Conservation (phyloP, 148 eudicot species). For the Vaccinium macrocarpon region DNA sequence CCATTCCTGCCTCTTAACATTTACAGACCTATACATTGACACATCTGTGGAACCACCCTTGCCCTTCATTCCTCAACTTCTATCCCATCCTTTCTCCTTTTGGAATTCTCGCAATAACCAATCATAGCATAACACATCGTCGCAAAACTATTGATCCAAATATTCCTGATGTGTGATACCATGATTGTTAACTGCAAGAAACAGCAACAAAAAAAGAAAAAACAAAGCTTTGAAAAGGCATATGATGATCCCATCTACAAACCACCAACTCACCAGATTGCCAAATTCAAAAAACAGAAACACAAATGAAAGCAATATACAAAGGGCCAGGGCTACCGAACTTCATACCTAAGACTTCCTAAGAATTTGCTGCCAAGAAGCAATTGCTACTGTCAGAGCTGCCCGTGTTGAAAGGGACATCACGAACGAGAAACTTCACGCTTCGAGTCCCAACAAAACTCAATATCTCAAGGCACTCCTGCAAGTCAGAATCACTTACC, state of each 20-base stretch:
- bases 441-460: slow-evolving; percentile 58
- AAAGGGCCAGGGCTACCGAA: not conserved
- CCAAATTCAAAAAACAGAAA: not conserved
- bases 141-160: not conserved
- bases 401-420: slow-evolving; percentile 44
- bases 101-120: slow-evolving; percentile 10
- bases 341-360: not conserved
- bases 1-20: slow-evolving; percentile 13
- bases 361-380: slow-evolving; percentile 44
- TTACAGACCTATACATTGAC: slow-evolving; percentile 10
- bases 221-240: not conserved
- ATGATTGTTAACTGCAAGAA: slow-evolving; percentile 16
- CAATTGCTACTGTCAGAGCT: slow-evolving; percentile 77
- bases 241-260: too few species aligned
- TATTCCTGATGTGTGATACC: not conserved
- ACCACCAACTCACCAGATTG: not conserved
- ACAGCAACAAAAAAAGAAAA: not conserved
- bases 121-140: not conserved
- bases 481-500: slow-evolving; percentile 71
- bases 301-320: not conserved
- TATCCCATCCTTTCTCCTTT: not conserved
- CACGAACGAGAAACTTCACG: slow-evolving; percentile 69
- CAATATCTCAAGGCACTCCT: slow-evolving; percentile 78
- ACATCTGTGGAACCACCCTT: not conserved
- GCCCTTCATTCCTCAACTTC: not conserved